phyloP scores from a whole-genome alignment of 179 eudicot species.

The Nepenthes alata region DNA sequence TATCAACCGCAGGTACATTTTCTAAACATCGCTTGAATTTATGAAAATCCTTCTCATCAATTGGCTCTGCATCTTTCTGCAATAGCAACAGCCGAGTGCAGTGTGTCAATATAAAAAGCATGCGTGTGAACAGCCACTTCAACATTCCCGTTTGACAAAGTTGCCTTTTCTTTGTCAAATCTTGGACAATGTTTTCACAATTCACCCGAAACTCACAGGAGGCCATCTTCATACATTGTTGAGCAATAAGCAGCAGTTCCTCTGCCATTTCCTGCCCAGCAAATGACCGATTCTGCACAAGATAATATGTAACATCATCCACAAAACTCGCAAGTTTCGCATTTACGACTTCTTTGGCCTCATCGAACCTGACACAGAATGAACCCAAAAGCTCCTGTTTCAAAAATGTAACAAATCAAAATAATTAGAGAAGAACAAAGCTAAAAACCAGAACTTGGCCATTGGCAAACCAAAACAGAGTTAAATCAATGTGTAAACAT shows the following conservation, averaged over 20 bases:
- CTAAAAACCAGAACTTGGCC: too few relatives aligned
- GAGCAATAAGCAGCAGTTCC: conserved; percentile 35
- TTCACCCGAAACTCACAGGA: conserved; percentile 32
- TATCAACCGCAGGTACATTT: conserved; percentile 46
- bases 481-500: too few relatives aligned
- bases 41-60: conserved; percentile 35
- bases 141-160: conserved; percentile 32
- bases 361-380: conserved; percentile 40
- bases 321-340: conserved; percentile 39
- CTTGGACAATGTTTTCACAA: conserved; percentile 53
- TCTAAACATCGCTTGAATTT: conserved; percentile 38
- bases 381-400: conserved; percentile 50
- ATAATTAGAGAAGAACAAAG: not conserved
- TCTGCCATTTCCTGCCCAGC: conserved; percentile 26
- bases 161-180: conserved; percentile 44
- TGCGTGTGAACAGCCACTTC: conserved; percentile 44
- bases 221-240: conserved; percentile 31
- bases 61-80: conserved; percentile 42
- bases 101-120: conserved; percentile 58
- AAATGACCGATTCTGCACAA: conserved; percentile 20
- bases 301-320: conserved; percentile 29
- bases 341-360: conserved; percentile 48
- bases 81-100: conserved; percentile 57
- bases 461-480: too few relatives aligned
- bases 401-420: conserved; percentile 5